Evolutionary conservation across 495 filamentous ascomycete species (phyloP), one percentile per base, ranked within the genome.

Genomic region (Collariella sp.): DNA sequence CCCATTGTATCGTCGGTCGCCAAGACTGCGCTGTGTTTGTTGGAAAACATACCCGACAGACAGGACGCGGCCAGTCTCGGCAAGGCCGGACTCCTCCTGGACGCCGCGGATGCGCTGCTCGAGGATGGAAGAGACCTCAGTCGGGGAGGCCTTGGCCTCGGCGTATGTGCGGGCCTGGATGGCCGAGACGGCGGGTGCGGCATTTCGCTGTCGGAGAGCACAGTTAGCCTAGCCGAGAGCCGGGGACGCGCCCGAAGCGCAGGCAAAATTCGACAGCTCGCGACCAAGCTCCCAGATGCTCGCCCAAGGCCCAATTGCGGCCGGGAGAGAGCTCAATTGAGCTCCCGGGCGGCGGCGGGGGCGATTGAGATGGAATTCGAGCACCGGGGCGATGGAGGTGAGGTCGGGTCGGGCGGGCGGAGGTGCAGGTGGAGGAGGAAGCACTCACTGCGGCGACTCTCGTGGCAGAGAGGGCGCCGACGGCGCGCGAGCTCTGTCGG

Each of bases 51-150:
- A 98, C 93, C 93, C 93, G 73, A 98, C 91, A 63, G 93, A 97
- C 66, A 98, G 83, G 70, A 98, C 93, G 77, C 93, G 91, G 70
- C 93, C 93, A 61, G 93, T 98, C 84, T 98, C 93, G 68, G 93
- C 91, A 70, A 98, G 83, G 74, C 83, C 83, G 70, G 89, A 83
- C 80, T 98, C 93, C 77, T 97, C 94, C 72, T 91, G 82, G 63
- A 96, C 88, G 80, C 93, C 94, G 71, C 94, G 87, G 68, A 98
- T 97, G 73, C 91, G 81, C 83, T 96, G 91, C 79, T 97, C 93
- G 67, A 98, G 87, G 72, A 98, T 96, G 63, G 93, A 96, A 57
- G 94, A 96, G 61, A 98, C 93, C 79, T 98, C 93, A 62, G 93
- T 97, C 62, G 93, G 93, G 23, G 88, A 75, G 62, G 93, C 91